phyloP scores from a whole-genome alignment of 2,329 filamentous ascomycete species.

The Thyridium curvatum region DNA sequence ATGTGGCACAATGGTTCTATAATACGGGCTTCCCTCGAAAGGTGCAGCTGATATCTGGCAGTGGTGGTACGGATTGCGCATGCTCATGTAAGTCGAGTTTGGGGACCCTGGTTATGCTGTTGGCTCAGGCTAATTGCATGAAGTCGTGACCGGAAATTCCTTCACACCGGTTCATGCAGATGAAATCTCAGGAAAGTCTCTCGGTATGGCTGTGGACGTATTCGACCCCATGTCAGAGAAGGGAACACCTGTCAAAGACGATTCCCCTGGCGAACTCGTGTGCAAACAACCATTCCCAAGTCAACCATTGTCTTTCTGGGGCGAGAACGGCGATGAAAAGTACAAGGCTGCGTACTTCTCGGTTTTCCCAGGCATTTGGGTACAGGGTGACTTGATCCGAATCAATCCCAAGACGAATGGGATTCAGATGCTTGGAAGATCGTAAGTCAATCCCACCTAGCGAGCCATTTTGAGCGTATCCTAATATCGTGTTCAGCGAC shows the following conservation, averaged over 20 bases:
- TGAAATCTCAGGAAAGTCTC: conserved; percentile 35
- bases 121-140: too few species aligned
- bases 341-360: conserved; percentile 38
- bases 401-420: conserved; percentile 32
- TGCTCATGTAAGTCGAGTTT: too few species aligned
- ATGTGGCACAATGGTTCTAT: conserved; percentile 39
- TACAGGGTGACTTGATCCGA: conserved; percentile 38
- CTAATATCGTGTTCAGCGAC: conserved; percentile 24
- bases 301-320: conserved; percentile 38
- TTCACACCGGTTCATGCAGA: conserved; percentile 25
- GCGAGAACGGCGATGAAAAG: conserved; percentile 27
- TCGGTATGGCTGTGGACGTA: conserved; percentile 39
- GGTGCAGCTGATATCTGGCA: conserved; percentile 31
- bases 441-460: conserved; percentile 12
- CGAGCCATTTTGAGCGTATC: too few species aligned
- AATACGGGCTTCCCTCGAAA: conserved; percentile 21
- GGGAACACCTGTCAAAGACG: conserved; percentile 22
- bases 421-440: conserved; percentile 33
- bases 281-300: conserved; percentile 37
- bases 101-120: too few species aligned
- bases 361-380: conserved; percentile 32
- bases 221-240: conserved; percentile 28
- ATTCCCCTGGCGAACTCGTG: conserved; percentile 37
- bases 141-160: conserved; percentile 5
- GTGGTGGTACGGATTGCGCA: conserved; percentile 38